phyloP scores from a whole-genome alignment of 2,329 filamentous ascomycete genomes.

The Cladosporium sp. region DNA sequence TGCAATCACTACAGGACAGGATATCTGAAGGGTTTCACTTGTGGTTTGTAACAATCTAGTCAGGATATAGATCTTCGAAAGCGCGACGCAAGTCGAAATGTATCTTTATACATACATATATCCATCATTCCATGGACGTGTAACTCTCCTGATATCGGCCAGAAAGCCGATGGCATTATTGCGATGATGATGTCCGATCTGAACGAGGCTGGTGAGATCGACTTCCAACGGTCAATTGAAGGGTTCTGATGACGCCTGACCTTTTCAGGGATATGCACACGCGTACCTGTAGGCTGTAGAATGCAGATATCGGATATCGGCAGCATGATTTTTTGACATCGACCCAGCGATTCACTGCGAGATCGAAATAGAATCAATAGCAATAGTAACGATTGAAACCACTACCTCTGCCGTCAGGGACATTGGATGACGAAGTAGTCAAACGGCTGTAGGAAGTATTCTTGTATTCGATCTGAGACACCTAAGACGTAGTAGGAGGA shows the following conservation, averaged over 20 bases:
- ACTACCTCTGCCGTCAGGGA: neutral
- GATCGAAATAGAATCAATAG: neutral
- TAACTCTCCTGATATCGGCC: neutral
- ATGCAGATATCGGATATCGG: too few relatives aligned
- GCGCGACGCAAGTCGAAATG: slow-evolving; percentile 4
- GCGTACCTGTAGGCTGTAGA: neutral
- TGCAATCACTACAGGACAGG: neutral
- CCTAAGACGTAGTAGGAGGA: neutral
- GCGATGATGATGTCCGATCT: neutral
- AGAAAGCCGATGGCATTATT: neutral
- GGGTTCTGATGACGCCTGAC: neutral
- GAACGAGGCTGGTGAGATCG: neutral
- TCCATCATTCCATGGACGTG: neutral
- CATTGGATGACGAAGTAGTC: neutral
- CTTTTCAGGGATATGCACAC: neutral
- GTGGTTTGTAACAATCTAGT: neutral
- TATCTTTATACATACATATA: neutral
- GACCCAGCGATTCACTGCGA: too few relatives aligned
- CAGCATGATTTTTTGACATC: too few relatives aligned
- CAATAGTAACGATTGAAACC: neutral
- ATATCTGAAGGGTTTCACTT: neutral
- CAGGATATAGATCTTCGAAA: neutral
- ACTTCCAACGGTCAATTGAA: neutral
- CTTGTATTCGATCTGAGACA: neutral
- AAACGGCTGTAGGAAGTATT: too few relatives aligned